A percentile compares a stretch with the other conserved stretches of the same genome.
These are phyloP conservation scores for Epichloe glyceriae DNA, from an alignment of 2,329 filamentous ascomycete species.

Conservation along the genomic window DNA sequence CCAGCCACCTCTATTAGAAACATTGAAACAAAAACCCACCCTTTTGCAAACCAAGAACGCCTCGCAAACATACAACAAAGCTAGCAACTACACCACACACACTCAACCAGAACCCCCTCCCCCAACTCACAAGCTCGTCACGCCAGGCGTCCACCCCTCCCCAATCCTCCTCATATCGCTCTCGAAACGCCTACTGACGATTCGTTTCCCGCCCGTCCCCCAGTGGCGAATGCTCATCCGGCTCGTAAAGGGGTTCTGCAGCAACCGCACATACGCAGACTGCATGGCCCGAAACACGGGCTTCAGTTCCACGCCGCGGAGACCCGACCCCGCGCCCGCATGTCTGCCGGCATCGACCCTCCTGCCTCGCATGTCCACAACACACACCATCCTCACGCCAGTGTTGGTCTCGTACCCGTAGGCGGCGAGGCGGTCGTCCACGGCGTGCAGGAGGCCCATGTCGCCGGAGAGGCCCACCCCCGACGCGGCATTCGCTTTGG, in stretches of 20 bases:
- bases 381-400: slow-evolving; percentile 76
- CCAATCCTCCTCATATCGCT: slow-evolving; percentile 78
- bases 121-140: slow-evolving; percentile 39
- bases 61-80: slow-evolving; percentile 10
- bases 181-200: slow-evolving; percentile 69
- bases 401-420: slow-evolving; percentile 98
- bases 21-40: not conserved
- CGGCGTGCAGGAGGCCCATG: slow-evolving; percentile 78
- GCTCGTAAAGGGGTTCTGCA: slow-evolving; percentile 90
- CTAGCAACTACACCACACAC: too few relatives aligned
- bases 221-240: slow-evolving; percentile 63
- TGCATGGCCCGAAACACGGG: slow-evolving; percentile 86
- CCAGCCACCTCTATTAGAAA: not conserved
- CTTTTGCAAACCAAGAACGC: not conserved
- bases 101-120: slow-evolving; percentile 9
- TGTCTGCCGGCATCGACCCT: slow-evolving; percentile 25
- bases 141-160: slow-evolving; percentile 68
- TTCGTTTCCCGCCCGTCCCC: slow-evolving; percentile 49
- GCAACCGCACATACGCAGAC: slow-evolving; percentile 73
- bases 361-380: slow-evolving; percentile 80
- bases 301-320: slow-evolving; percentile 79
- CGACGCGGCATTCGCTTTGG: slow-evolving; percentile 49
- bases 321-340: slow-evolving; percentile 45
- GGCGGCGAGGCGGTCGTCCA: slow-evolving; percentile 84
- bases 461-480: slow-evolving; percentile 56